Evolutionary conservation across 768 basidiomycete genomes (phyloP).

Genomic region (Daedalea quercina): DNA sequence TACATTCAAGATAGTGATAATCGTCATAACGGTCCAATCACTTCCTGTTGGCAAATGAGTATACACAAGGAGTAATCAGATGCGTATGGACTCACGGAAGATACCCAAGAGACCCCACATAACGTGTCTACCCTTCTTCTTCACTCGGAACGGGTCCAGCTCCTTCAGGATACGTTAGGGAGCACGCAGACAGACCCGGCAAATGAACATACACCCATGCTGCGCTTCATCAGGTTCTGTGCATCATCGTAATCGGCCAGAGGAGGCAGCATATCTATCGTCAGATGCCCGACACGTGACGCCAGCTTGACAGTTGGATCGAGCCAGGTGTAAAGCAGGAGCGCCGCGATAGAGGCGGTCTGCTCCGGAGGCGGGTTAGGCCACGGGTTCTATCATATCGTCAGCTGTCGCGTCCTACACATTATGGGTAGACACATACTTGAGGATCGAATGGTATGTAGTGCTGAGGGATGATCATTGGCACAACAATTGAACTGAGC

Average conservation of each 20-base stretch:
- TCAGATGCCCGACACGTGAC: constrained; percentile 36
- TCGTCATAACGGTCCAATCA: neutral
- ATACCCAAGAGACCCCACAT: constrained; percentile 21
- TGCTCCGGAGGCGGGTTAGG: constrained; percentile 20
- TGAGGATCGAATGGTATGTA: constrained; percentile 54
- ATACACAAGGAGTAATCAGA: neutral
- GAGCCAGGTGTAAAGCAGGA: constrained; percentile 43
- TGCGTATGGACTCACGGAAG: constrained; percentile 4
- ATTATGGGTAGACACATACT: constrained; percentile 20
- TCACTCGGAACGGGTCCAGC: constrained; percentile 28
- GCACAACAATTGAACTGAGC: constrained; percentile 40
- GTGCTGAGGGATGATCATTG: constrained; percentile 46
- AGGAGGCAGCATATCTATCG: constrained; percentile 36
- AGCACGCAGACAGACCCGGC: neutral
- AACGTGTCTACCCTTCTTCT: constrained; percentile 22
- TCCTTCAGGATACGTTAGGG: constrained; percentile 12
- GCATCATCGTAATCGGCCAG: constrained; percentile 41
- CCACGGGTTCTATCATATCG: constrained; percentile 2
- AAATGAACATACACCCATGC: constrained; percentile 23
- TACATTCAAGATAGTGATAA: neutral
- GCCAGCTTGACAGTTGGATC: constrained; percentile 42
- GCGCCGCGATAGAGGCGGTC: constrained; percentile 23
- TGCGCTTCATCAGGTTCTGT: constrained; percentile 26
- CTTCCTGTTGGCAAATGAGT: neutral
- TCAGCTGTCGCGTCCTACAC: neutral